Evolutionary conservation across 2,329 filamentous ascomycete genomes (phyloP), one percentile per base, ranked within the genome.

Genomic region (Claviceps pazoutovae): DNA sequence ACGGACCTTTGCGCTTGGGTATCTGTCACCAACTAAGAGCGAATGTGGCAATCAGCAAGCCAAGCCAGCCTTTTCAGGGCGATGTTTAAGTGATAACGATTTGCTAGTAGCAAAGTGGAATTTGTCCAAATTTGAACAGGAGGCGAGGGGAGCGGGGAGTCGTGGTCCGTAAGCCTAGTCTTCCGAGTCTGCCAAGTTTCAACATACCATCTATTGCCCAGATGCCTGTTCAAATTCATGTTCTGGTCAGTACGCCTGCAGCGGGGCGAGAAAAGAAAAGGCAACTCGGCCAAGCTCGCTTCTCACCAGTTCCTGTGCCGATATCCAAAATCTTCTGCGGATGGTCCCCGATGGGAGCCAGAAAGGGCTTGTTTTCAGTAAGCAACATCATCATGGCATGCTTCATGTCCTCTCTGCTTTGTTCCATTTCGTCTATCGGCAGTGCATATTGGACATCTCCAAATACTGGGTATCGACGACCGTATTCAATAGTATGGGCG

Each of bases 321-420:
- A 74, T 55, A 55, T 74, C 71, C 39, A 71, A 58, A 4, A 73
- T 59, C 37, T 57, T 57, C 49, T 72, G 57, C 13, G 53, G 56
- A 16, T 66, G 59, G 14, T 65, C 60, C 5, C 62, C 52, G 42
- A 76, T 60, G 1, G 71, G 72, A 7, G 71, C 65, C 48, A 68
- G 64, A 53, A 70, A 68, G 7, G 74, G 62, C 39, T 61, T 60
- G 5, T 66, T 66, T 16, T 64, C 60, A 7, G 62, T 62, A 37
- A 68, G 48, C 45, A 60, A 56, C 51, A 71, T 56, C 11, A 65
- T 53, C 61, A 68, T 66, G 47, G 68, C 65, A 52, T 72, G 68
- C 55, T 68, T 64, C 60, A 66, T 67, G 56, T 67, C 64, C 61
- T 71, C 64, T 11, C 68, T 61, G 14, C 62, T 60, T 54, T 70